Evolutionary conservation across 345 rosid genomes (phyloP).

Genomic region (Orychophragmus violaceus): DNA sequence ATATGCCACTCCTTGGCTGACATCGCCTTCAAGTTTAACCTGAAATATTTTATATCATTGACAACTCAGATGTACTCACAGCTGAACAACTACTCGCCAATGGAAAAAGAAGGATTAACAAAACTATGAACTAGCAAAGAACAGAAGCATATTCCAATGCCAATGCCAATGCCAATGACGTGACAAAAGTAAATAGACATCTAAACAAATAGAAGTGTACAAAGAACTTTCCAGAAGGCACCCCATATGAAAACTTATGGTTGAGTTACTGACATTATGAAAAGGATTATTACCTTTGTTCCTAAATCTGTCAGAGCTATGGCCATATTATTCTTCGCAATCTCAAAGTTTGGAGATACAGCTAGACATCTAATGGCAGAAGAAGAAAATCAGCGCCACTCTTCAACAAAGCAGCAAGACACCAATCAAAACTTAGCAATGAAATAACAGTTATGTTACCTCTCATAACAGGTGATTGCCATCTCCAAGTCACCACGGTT

Average conservation of each 20-base stretch:
- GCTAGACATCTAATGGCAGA: slow-evolving; percentile 72
- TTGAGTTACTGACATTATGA: not conserved
- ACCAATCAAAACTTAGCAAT: not conserved
- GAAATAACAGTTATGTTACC: slow-evolving; percentile 38
- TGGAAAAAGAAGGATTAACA: not conserved
- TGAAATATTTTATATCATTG: slow-evolving; percentile 33
- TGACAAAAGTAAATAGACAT: no score
- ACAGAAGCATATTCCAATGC: slow-evolving; percentile 12
- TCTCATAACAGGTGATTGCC: slow-evolving; percentile 95
- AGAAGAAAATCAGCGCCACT: not conserved
- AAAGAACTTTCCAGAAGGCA: not conserved
- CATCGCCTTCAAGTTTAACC: slow-evolving; percentile 99
- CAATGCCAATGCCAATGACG: not conserved
- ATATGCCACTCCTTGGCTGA: slow-evolving; percentile 86
- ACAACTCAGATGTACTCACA: slow-evolving; percentile 23
- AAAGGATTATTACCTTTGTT: slow-evolving; percentile 64
- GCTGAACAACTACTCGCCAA: slow-evolving; percentile 31
- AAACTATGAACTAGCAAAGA: not conserved
- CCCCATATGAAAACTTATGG: no score
- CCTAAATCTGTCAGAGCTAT: slow-evolving; percentile 99
- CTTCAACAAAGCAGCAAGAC: slow-evolving; percentile 10
- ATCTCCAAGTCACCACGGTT: slow-evolving; percentile 95
- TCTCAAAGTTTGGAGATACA: slow-evolving; percentile 99
- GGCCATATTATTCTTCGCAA: slow-evolving; percentile 99
- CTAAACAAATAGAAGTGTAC: not conserved